Base-by-base conservation (phyloP, 495 filamentous ascomycete species). In the Amniculicola lignicola region DNA sequence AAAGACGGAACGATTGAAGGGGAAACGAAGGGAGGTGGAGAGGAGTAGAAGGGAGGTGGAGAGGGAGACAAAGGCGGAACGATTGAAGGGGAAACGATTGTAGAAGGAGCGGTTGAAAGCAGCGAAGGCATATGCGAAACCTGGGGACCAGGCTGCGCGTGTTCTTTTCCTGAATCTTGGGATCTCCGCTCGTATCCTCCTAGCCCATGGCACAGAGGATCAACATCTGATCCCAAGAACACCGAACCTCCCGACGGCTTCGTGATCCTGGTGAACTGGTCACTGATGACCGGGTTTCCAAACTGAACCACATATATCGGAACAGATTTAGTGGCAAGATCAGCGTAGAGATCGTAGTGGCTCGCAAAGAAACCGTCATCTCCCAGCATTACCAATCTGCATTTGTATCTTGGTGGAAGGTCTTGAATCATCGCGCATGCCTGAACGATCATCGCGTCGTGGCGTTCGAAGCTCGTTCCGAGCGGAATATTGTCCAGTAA, bases 231-330 rank as follows among this genome's bases (percentile, higher is more conserved):
- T 16, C 37, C 37, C 37, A 5, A 40, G 37, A 40, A 40, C 5
- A 40, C 37, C 19, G 37, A 6, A 40, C 37, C 37, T 6, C 37
- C 37, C 37, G 37, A 9, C 37, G 37, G 7, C 6, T 9, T 40
- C 37, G 37, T 40, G 37, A 40, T 40, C 37, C n/a, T n/a, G n/a
- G n/a, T 18, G 37, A 40, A 40, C 6, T 40, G 10, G 11, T 40
- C 19, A 18, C 19, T 18, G 19, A 40, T 40, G 9, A 10, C 37
- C 37, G 37, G 19, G 37, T 16, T 40, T 40, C 16, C 37, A 40
- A 40, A 40, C 15, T 40, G 37, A 40, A 40, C 37, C 37, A 40
- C 37, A 40, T 40, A 40, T 40, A 40, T 40, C 15, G 37, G 37
- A 16, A 40, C 19, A 18, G 19, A 40, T 10, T 40, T 5, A 5